Conservation (phyloP, 352 stramenopile genomes). For the Globisporangium rhizosaccharum region DNA sequence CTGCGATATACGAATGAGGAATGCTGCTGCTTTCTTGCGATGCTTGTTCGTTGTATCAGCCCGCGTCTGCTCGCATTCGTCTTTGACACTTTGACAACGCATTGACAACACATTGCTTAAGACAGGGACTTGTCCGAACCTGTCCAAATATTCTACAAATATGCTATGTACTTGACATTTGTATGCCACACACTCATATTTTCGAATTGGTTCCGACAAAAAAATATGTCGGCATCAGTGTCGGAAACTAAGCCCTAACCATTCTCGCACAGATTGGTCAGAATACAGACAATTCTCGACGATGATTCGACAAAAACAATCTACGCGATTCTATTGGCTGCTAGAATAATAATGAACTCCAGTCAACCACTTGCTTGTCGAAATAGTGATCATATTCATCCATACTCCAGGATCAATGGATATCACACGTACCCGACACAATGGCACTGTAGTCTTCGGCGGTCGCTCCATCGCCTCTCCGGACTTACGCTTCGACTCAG, state of each 20-base stretch:
- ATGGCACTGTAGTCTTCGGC: too few relatives aligned
- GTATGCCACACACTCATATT: neutral
- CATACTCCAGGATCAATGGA: too few relatives aligned
- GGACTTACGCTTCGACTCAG: too few relatives aligned
- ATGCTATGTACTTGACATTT: neutral
- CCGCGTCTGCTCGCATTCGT: neutral
- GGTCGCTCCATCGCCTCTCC: too few relatives aligned
- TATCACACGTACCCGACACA: too few relatives aligned
- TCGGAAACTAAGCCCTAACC: neutral
- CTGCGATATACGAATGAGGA: neutral
- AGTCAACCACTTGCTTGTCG: neutral
- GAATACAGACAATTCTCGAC: neutral
- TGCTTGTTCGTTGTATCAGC: neutral
- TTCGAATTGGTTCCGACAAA: neutral
- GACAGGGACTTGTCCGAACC: neutral
- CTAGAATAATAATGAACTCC: neutral
- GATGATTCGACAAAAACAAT: neutral
- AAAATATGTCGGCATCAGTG: neutral
- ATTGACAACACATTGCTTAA: neutral
- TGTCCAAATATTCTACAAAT: neutral
- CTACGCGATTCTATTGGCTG: neutral
- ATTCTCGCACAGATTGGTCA: too few relatives aligned
- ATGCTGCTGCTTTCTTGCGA: too few relatives aligned
- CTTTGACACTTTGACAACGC: neutral
- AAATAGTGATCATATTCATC: neutral